Conservation (phyloP, 2,329 filamentous ascomycete species). For the Trichoderma sp. region DNA sequence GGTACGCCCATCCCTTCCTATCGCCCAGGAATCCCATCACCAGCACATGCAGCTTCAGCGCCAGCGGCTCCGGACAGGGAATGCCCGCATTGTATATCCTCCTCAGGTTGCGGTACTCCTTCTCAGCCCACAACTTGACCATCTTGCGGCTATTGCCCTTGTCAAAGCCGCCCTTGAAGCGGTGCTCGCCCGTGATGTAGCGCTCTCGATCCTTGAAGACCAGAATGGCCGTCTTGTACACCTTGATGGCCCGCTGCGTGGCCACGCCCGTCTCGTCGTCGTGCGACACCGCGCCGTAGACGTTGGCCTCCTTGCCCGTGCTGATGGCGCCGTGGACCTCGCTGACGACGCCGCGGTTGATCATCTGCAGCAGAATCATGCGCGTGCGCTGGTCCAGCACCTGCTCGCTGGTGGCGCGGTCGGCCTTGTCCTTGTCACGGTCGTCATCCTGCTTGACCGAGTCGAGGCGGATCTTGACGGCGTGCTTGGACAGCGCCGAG, state of each 20-base stretch:
- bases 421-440: slow-evolving; percentile 78
- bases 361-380: slow-evolving; percentile 94
- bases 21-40: slow-evolving; percentile 94
- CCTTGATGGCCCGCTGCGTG: slow-evolving; percentile 86
- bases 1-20: slow-evolving; percentile 82
- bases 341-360: slow-evolving; percentile 85
- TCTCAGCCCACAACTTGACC: slow-evolving; percentile 99
- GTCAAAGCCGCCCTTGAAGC: slow-evolving; percentile 87
- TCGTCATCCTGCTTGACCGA: slow-evolving; percentile 55
- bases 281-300: slow-evolving; percentile 82
- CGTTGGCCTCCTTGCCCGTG: slow-evolving; percentile 97
- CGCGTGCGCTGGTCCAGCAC: slow-evolving; percentile 91
- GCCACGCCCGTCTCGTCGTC: slow-evolving; percentile 55
- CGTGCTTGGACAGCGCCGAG: slow-evolving; percentile 79
- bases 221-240: slow-evolving; percentile 97
- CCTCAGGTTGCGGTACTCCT: slow-evolving; percentile 92
- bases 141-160: slow-evolving; percentile 95
- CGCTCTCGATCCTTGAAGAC: slow-evolving; percentile 97
- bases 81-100: slow-evolving; percentile 83
- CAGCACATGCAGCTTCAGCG: slow-evolving; percentile 88
- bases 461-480: slow-evolving; percentile 80
- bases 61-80: slow-evolving; percentile 84
- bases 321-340: slow-evolving; percentile 95
- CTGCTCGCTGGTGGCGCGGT: slow-evolving; percentile 91
- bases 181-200: slow-evolving; percentile 92